Percentiles rank a stretch among this genome's conserved stretches.
phyloP scores from a whole-genome alignment of 257 asterid genomes.

The Scutellaria baicalensis region DNA sequence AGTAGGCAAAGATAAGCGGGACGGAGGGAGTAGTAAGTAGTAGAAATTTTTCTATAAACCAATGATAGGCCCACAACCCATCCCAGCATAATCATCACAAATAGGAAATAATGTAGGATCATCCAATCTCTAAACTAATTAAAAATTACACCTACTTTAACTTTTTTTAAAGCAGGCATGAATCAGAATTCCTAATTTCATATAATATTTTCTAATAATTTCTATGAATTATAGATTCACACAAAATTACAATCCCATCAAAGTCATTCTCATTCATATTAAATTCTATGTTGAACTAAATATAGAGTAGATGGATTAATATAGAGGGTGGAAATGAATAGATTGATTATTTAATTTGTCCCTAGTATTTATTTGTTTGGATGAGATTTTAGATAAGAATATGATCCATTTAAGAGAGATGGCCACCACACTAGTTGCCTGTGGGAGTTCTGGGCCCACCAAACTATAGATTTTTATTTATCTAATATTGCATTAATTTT shows the following conservation, averaged over 20 bases:
- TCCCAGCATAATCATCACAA: constrained; percentile 24
- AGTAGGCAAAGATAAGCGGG: too few species aligned
- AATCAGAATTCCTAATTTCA: too few species aligned
- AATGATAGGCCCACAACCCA: constrained; percentile 12
- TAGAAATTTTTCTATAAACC: neutral
- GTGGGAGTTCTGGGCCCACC: constrained; percentile 35
- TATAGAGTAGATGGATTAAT: too few species aligned
- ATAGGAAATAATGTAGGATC: neutral
- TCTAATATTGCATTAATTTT: neutral
- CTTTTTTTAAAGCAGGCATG: neutral
- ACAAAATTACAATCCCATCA: too few species aligned
- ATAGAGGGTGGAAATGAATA: too few species aligned
- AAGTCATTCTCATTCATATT: too few species aligned
- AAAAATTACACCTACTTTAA: constrained; percentile 7
- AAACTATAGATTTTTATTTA: neutral
- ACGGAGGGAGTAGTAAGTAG: too few species aligned
- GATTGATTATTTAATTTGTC: neutral
- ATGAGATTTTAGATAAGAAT: constrained; percentile 54
- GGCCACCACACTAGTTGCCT: constrained; percentile 28
- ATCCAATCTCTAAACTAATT: neutral
- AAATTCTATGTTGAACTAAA: too few species aligned
- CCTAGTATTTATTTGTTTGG: constrained; percentile 36
- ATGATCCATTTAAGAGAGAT: constrained; percentile 29
- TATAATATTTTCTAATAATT: too few species aligned
- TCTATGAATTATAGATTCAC: too few species aligned